Evolutionary conservation across 805 yeast species (phyloP).

Genomic region (Clavispora fructus): DNA sequence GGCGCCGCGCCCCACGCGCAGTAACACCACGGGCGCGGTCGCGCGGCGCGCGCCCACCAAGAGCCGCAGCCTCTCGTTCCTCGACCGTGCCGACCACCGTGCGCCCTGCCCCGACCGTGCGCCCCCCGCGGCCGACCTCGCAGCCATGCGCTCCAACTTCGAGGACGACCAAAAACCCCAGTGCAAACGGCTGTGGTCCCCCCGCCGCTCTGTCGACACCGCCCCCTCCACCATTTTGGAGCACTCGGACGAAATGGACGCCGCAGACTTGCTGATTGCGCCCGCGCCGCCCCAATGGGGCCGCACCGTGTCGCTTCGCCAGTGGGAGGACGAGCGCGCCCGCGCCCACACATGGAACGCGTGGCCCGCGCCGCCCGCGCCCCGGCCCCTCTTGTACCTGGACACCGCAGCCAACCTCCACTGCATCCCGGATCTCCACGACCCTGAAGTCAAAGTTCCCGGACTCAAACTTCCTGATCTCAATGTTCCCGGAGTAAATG

Average conservation of each 20-base stretch:
- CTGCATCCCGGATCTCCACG: background rate
- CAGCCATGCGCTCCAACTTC: background rate
- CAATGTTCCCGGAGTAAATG: too few relatives aligned
- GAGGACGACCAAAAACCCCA: background rate
- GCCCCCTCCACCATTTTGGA: background rate
- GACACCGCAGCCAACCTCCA: background rate
- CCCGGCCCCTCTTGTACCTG: conserved; percentile 19
- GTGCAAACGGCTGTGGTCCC: background rate
- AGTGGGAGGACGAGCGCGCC: conserved; percentile 22
- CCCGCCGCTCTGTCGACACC: background rate
- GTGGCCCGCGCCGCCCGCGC: conserved; percentile 16
- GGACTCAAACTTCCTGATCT: too few relatives aligned
- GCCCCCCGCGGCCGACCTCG: conserved; percentile 2
- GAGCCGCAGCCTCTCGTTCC: background rate
- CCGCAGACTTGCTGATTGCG: background rate
- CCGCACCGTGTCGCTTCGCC: conserved; percentile 22
- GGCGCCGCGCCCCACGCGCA: conserved; percentile 3
- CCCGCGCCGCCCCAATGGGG: background rate
- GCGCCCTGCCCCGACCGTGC: too few relatives aligned
- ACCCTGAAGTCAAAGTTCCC: too few relatives aligned
- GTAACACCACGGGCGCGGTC: background rate
- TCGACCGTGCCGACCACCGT: too few relatives aligned
- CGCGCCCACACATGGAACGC: conserved; percentile 18
- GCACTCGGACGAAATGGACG: background rate
- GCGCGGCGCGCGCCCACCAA: background rate